Percentiles rank a stretch among this genome's conserved stretches.
These are phyloP conservation scores for Collybia sordida DNA, from an alignment of 768 basidiomycete genomes.

Conservation along the genomic window DNA sequence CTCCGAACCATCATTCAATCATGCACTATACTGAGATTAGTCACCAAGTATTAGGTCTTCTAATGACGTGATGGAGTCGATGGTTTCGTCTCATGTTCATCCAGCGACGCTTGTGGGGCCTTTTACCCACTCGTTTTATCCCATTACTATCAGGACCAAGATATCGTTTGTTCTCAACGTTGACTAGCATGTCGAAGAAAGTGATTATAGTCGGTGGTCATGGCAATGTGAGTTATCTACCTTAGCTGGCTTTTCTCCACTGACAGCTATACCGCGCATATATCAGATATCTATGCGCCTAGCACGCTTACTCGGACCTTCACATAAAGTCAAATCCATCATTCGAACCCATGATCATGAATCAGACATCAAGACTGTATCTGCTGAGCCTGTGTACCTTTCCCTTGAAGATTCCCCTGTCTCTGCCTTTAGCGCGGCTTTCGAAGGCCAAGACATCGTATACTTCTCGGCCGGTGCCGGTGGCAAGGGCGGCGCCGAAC, in stretches of 20 bases:
- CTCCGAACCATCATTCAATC: no score
- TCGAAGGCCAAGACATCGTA: slow-evolving; percentile 41
- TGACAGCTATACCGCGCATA: background rate
- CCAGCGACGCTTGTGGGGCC: no score
- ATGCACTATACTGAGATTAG: no score
- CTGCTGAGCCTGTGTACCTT: slow-evolving; percentile 48
- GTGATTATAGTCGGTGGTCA: slow-evolving; percentile 55
- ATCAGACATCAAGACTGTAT: slow-evolving; percentile 41
- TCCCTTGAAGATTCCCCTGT: slow-evolving; percentile 54
- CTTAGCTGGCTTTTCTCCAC: no score
- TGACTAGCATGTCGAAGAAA: slow-evolving; percentile 32
- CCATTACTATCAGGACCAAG: background rate
- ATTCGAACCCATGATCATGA: slow-evolving; percentile 49
- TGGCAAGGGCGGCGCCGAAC: slow-evolving; percentile 54
- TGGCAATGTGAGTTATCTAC: slow-evolving; percentile 36
- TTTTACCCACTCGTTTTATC: background rate
- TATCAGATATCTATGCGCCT: slow-evolving; percentile 47
- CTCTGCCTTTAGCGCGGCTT: slow-evolving; percentile 43
- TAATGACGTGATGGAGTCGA: no score
- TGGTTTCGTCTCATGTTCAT: no score
- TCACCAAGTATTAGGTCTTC: no score
- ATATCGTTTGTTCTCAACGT: background rate
- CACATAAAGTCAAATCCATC: slow-evolving; percentile 53
- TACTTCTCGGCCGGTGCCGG: slow-evolving; percentile 54
- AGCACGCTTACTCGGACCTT: slow-evolving; percentile 42